A percentile compares a stretch with the other conserved stretches of the same genome.
These are phyloP conservation scores for Smithsoniella earleae DNA, from an alignment of 163 green algal genomes.

Conservation along the genomic window DNA sequence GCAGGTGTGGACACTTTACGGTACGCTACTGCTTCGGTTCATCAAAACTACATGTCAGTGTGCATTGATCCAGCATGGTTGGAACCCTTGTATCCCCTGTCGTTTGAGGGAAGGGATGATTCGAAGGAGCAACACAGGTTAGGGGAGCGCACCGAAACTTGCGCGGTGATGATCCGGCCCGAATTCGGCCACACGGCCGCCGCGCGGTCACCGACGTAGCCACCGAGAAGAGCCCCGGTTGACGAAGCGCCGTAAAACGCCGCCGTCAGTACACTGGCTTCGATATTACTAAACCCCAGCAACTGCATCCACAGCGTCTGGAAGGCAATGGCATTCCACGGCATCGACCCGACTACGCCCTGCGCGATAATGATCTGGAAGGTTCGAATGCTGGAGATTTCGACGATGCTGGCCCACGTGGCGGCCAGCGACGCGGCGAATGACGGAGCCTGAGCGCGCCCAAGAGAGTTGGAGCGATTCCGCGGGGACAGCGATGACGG, in stretches of 20 bases:
- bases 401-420: not conserved
- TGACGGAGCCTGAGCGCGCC: too few relatives aligned
- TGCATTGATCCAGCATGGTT: not conserved
- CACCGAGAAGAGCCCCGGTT: slow-evolving; percentile 49
- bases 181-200: slow-evolving; percentile 41
- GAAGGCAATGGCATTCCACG: slow-evolving; percentile 74
- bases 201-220: slow-evolving; percentile 42
- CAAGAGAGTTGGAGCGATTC: too few relatives aligned
- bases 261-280: slow-evolving; percentile 47
- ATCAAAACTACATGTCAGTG: not conserved
- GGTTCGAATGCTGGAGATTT: slow-evolving; percentile 44
- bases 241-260: slow-evolving; percentile 51
- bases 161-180: slow-evolving; percentile 52
- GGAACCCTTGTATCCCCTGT: too few relatives aligned
- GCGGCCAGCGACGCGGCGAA: not conserved
- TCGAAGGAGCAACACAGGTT: not conserved
- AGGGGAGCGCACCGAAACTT: slow-evolving; percentile 42
- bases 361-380: slow-evolving; percentile 63
- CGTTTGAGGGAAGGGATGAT: not conserved
- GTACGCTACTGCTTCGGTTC: not conserved
- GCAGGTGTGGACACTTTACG: too few relatives aligned
- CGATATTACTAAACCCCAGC: slow-evolving; percentile 50
- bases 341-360: slow-evolving; percentile 68
- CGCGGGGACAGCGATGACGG: too few relatives aligned
- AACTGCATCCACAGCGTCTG: slow-evolving; percentile 70